Base-by-base conservation (phyloP, 805 yeast genomes). In the Myxozyma melibiosi region DNA sequence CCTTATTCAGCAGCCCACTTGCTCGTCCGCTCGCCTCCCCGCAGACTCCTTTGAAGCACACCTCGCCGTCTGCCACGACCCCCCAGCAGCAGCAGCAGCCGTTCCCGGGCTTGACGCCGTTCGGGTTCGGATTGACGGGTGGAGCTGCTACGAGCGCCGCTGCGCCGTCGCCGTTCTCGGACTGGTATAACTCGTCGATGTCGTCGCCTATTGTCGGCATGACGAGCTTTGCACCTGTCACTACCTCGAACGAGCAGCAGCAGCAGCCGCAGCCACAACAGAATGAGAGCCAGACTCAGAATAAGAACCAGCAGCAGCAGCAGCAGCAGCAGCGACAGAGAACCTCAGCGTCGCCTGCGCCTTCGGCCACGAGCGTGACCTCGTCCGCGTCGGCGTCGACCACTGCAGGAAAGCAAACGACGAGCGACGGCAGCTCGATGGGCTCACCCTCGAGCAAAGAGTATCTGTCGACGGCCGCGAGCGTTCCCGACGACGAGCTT, bases 401-500 rank as follows among this genome's bases (percentile, higher is more conserved):
- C 40, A 25, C 30, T 8, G 16, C 34, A 13, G 11, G 16, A 9
- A 11, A n/a, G 9, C 37, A 3, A 7, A 3, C n/a, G n/a, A 28
- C 7, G n/a, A 11, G 4, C 35, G 30, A 16, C 35, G 25, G 25
- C 27, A n/a, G 31, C 30, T 6, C 28, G 30, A 8, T 20, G 18
- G 24, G 14, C 5, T 18, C 20, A 9, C 25, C 20, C 2, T n/a
- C n/a, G n/a, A n/a, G n/a, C 20, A 50, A 30, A n/a, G 44, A 28
- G 13, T 5, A n/a, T n/a, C n/a, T n/a, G n/a, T 1, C 31, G 27
- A 9, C 49, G 30, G 50, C 44, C 9, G 24, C 37, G 5, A 27
- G 48, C 6, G 51, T 55, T 5, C 67, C 65, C 22, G 72, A 66
- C 20, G 60, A 59, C 31, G 51, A 50, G 53, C 67, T 75, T 59